Percentiles rank a stretch among this genome's conserved stretches.
Evolutionary conservation across 1,284 basidiomycete species (phyloP).

Genomic region (Austroboletus niveus): DNA sequence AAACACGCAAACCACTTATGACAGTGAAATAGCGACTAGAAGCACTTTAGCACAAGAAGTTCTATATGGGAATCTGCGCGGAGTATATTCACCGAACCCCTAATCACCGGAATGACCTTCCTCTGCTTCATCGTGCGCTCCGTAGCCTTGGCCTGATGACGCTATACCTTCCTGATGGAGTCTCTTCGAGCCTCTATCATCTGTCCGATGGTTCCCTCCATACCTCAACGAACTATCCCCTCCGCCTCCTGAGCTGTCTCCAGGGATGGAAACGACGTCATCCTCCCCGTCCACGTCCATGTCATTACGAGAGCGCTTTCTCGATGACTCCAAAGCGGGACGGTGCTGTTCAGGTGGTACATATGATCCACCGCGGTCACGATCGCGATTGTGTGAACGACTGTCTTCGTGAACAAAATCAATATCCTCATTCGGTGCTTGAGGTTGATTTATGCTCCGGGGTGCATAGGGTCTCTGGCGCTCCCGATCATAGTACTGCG

Average conservation of each 20-base stretch:
- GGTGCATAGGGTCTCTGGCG: constrained; percentile 47
- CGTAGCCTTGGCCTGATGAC: constrained; percentile 37
- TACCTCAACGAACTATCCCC: constrained; percentile 30
- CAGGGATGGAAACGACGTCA: constrained; percentile 40
- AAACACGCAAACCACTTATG: constrained; percentile 19
- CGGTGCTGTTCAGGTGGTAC: constrained; percentile 30
- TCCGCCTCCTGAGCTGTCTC: constrained; percentile 35
- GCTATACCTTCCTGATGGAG: constrained; percentile 46
- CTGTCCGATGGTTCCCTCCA: constrained; percentile 31
- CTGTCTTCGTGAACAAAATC: constrained; percentile 52
- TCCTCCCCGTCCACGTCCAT: constrained; percentile 56
- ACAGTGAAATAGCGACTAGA: constrained; percentile 12
- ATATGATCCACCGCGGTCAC: constrained; percentile 33
- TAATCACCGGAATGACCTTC: constrained; percentile 36
- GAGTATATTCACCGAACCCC: constrained; percentile 25
- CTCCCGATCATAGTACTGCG: constrained; percentile 46
- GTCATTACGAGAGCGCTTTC: constrained; percentile 58
- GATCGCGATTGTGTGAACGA: constrained; percentile 36
- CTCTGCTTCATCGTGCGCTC: constrained; percentile 45
- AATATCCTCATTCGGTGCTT: constrained; percentile 39
- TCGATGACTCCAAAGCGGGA: constrained; percentile 35
- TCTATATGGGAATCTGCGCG: constrained; percentile 31
- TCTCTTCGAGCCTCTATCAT: constrained; percentile 56
- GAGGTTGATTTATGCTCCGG: constrained; percentile 35
- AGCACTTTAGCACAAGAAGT: constrained; percentile 36